Evolutionary conservation across 805 yeast genomes (phyloP).

Genomic region (Zygosaccharomyces pseudorouxii): DNA sequence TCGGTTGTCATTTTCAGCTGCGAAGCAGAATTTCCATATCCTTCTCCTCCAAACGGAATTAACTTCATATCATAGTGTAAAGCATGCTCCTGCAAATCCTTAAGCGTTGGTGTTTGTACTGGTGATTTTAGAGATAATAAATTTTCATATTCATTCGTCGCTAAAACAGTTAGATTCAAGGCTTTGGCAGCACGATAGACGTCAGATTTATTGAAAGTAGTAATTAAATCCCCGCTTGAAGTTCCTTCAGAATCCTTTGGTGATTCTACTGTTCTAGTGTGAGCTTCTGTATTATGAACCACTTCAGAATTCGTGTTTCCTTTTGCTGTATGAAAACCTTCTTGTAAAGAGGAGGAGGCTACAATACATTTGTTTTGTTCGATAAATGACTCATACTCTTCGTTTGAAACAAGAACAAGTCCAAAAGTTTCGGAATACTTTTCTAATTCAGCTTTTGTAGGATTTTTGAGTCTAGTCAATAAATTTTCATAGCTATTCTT

Average conservation of each 20-base stretch:
- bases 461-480: slow-evolving; percentile 13
- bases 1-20: background rate
- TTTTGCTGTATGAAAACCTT: slow-evolving; percentile 26
- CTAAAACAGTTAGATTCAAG: slow-evolving; percentile 42
- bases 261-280: slow-evolving; percentile 35
- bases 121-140: slow-evolving; percentile 31
- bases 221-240: slow-evolving; percentile 31
- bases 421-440: slow-evolving; percentile 30
- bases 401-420: slow-evolving; percentile 28
- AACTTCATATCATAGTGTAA: slow-evolving; percentile 35
- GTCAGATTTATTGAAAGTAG: slow-evolving; percentile 32
- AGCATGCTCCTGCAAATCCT: slow-evolving; percentile 35
- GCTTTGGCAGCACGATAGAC: slow-evolving; percentile 37
- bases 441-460: slow-evolving; percentile 32
- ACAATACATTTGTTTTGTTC: slow-evolving; percentile 8
- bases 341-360: slow-evolving; percentile 25
- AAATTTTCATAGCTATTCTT: slow-evolving; percentile 25
- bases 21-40: slow-evolving; percentile 7
- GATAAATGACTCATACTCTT: slow-evolving; percentile 10
- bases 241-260: slow-evolving; percentile 34
- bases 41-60: slow-evolving; percentile 24
- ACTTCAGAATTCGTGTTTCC: slow-evolving; percentile 25
- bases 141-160: slow-evolving; percentile 41
- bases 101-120: slow-evolving; percentile 27
- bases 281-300: slow-evolving; percentile 33